These are phyloP conservation scores for Leishmania mexicana DNA, from an alignment of 208 protist genomes.

Conservation along the genomic window DNA sequence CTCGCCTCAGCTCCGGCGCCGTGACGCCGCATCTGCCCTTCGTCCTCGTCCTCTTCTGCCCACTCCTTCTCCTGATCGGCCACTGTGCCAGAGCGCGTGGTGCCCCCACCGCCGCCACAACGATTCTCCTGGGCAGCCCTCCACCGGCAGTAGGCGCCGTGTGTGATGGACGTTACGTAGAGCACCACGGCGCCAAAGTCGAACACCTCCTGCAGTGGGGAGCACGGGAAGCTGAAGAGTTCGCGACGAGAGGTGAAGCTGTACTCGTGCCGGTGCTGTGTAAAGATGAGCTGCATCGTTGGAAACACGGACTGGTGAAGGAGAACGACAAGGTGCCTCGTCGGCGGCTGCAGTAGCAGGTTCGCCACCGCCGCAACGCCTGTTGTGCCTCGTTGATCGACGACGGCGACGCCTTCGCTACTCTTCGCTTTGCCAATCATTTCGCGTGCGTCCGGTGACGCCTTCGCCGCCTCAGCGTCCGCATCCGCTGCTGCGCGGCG, in stretches of 20 bases:
- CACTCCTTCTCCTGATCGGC: not conserved
- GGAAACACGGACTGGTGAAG: conserved; percentile 69
- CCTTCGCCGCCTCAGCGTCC: not conserved
- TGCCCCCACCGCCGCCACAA: not conserved
- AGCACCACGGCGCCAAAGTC: conserved; percentile 70
- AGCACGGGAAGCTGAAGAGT: conserved; percentile 62
- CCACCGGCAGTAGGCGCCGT: conserved; percentile 29
- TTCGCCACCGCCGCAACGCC: not conserved
- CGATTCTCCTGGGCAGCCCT: not conserved
- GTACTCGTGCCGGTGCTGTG: conserved; percentile 57
- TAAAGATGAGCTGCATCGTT: conserved; percentile 50
- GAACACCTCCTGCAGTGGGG: conserved; percentile 54
- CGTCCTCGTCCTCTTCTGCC: not conserved
- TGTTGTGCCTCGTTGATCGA: not conserved
- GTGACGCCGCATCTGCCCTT: not conserved
- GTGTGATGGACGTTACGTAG: conserved; percentile 54
- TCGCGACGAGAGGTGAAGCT: conserved; percentile 70
- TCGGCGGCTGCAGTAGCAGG: not conserved
- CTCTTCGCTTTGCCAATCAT: not conserved
- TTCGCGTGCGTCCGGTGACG: not conserved
- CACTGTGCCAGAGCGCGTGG: not conserved
- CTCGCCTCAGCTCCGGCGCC: not conserved
- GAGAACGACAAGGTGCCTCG: conserved; percentile 24
- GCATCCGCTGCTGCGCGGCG: not conserved
- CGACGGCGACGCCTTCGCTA: not conserved